Base-by-base conservation (phyloP, 1,284 basidiomycete genomes). In the Fistulinella cinereoalba region DNA sequence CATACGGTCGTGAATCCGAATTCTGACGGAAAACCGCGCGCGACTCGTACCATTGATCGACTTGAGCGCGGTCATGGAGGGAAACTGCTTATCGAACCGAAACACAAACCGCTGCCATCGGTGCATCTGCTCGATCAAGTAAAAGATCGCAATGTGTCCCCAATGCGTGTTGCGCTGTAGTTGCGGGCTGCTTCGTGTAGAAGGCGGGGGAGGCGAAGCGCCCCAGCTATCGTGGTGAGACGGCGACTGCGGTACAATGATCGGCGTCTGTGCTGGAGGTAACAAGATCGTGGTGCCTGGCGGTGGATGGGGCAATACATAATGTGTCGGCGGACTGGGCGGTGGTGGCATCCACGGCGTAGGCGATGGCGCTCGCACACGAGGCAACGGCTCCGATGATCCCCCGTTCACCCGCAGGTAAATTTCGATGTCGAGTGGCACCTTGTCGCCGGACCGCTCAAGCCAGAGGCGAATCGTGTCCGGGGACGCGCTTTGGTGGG, bases 41-140 rank as follows among this genome's bases (percentile, higher is more conserved):
- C 22, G 27, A 47, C 36, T 70, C 80, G 46, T 50, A 85, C 85
- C 83, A 48, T 72, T 74, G 53, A 88, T 80, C 21, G 77, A 77
- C 60, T 81, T 81, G 55, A 88, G 74, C 6, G 86, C 85, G 38
- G 71, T 69, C 64, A 87, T 76, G 12, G 84, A 85, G 23, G 77
- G 67, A 64, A 88, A 88, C 27, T 82, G 80, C 59, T 79, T 81
- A 56, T 88, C 84, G 55, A 86, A 88, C 39, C 81, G 70, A 58
- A 88, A 88, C 9, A 88, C 75, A 56, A 89, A 89, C 19, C 86
- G 73, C 57, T 85, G 75, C 86, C 86, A 89, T 24, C 87, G 77
- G 51, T 80, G 79, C 77, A 88, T 88, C 58, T 88, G 83, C 54
- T 84, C 78, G 2, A 83, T 79, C 19, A 89, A 67, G 60, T 89